These are phyloP conservation scores for Pyrenophora tritici-repentis DNA, from an alignment of 2,329 filamentous ascomycete genomes.

Conservation along the genomic window DNA sequence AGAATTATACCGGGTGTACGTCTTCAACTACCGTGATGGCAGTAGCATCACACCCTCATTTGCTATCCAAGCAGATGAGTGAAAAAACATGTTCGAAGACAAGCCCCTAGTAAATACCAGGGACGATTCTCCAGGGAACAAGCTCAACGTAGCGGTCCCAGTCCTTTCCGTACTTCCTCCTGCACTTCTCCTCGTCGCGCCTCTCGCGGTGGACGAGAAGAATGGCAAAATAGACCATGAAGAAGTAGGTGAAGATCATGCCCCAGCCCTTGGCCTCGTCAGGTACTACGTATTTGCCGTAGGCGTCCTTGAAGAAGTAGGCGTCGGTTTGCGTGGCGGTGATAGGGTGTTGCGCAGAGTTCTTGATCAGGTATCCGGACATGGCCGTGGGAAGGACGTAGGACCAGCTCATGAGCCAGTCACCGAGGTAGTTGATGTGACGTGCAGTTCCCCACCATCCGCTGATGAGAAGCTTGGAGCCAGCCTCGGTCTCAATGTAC, in stretches of 20 bases:
- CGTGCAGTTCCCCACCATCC: slow-evolving; percentile 94
- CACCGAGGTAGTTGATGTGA: slow-evolving; percentile 95
- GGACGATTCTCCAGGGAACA: slow-evolving; percentile 82
- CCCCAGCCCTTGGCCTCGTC: slow-evolving; percentile 80
- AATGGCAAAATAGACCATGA: slow-evolving; percentile 87
- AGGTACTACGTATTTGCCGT: slow-evolving; percentile 69
- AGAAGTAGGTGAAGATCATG: slow-evolving; percentile 91
- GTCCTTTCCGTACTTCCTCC: slow-evolving; percentile 86
- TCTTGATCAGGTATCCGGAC: slow-evolving; percentile 75
- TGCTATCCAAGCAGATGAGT: not conserved
- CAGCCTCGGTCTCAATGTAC: slow-evolving; percentile 82
- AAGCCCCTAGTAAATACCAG: slow-evolving; percentile 72
- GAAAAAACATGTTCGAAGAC: too few species aligned
- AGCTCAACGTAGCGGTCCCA: slow-evolving; percentile 87
- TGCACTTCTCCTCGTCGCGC: slow-evolving; percentile 89
- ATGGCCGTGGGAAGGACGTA: slow-evolving; percentile 86
- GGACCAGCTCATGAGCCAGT: slow-evolving; percentile 93
- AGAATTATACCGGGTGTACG: not conserved
- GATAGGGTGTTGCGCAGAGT: slow-evolving; percentile 46
- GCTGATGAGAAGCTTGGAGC: slow-evolving; percentile 78
- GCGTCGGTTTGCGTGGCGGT: slow-evolving; percentile 55
- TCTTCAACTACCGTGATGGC: slow-evolving; percentile 7
- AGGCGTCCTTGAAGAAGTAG: slow-evolving; percentile 59
- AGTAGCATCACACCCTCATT: slow-evolving; percentile 34
- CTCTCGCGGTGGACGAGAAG: slow-evolving; percentile 84